Percentiles rank a stretch among this genome's conserved stretches.
These are phyloP conservation scores for Priceomyces carsonii DNA, from an alignment of 805 yeast species.

Conservation along the genomic window DNA sequence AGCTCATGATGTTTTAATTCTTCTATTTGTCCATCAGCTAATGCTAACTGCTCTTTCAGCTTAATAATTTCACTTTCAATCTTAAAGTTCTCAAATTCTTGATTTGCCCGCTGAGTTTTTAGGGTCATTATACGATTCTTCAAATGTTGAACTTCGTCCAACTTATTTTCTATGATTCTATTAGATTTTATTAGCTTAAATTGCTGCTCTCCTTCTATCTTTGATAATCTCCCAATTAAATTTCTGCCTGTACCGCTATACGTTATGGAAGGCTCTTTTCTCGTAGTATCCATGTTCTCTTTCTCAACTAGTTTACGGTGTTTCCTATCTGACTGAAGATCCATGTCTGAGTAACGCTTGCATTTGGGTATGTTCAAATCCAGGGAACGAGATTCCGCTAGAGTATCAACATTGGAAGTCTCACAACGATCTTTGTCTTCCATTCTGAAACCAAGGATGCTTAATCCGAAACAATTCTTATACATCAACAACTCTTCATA, in stretches of 20 bases:
- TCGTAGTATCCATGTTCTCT: constrained; percentile 3
- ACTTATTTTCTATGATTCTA: constrained; percentile 14
- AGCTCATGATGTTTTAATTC: constrained; percentile 25
- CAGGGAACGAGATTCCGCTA: too few relatives aligned
- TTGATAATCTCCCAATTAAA: constrained; percentile 6
- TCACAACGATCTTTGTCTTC: too few relatives aligned
- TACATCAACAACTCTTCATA: too few relatives aligned
- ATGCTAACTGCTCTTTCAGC: constrained; percentile 36
- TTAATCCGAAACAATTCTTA: too few relatives aligned
- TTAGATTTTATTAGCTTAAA: constrained; percentile 8
- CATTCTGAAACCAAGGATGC: too few relatives aligned
- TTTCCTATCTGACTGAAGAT: not conserved
- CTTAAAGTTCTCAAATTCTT: constrained; percentile 36
- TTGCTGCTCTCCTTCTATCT: constrained; percentile 15
- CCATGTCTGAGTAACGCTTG: too few relatives aligned
- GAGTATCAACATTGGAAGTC: too few relatives aligned
- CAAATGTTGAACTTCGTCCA: constrained; percentile 16
- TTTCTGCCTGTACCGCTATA: constrained; percentile 2
- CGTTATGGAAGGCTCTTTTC: not conserved
- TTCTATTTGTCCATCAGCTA: constrained; percentile 33
- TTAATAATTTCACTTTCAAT: constrained; percentile 35
- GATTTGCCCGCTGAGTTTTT: constrained; percentile 38
- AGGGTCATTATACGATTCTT: constrained; percentile 23
- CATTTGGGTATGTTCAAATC: too few relatives aligned
- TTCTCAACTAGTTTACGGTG: constrained; percentile 1